Conservation (phyloP, 2,329 filamentous ascomycete species). For the Aquanectria penicillioides region DNA sequence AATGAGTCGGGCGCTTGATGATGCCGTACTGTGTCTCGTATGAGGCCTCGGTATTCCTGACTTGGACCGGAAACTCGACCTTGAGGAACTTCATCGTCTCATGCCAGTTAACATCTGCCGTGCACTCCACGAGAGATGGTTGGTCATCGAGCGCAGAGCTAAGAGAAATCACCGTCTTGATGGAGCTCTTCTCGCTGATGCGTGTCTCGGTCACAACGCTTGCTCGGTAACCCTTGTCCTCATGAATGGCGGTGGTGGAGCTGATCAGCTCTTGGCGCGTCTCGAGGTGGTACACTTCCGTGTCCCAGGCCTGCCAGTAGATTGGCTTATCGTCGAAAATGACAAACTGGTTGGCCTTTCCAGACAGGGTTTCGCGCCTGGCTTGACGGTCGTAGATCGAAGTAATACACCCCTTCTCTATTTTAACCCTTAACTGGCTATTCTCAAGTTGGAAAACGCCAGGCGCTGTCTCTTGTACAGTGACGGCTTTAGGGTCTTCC, state of each 20-base stretch:
- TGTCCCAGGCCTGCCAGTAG: slow-evolving; percentile 98
- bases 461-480: slow-evolving; percentile 49
- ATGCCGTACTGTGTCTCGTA: slow-evolving; percentile 97
- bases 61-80: slow-evolving; percentile 94
- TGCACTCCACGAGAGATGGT: slow-evolving; percentile 76
- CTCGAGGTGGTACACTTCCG: slow-evolving; percentile 94
- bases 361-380: slow-evolving; percentile 66
- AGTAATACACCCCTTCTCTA: slow-evolving; percentile 80
- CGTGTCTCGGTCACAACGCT: slow-evolving; percentile 85
- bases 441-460: slow-evolving; percentile 82
- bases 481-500: not conserved
- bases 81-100: slow-evolving; percentile 98
- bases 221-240: slow-evolving; percentile 78
- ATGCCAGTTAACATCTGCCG: slow-evolving; percentile 90
- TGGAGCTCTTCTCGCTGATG: slow-evolving; percentile 87
- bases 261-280: slow-evolving; percentile 81
- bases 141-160: slow-evolving; percentile 71
- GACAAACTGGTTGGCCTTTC: slow-evolving; percentile 89
- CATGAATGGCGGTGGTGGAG: slow-evolving; percentile 70
- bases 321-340: slow-evolving; percentile 98
- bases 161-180: slow-evolving; percentile 87
- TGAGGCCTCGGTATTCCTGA: slow-evolving; percentile 89
- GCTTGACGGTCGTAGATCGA: slow-evolving; percentile 81
- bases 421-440: slow-evolving; percentile 75
- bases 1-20: slow-evolving; percentile 90